Percentiles rank a stretch among this genome's conserved stretches.
phyloP scores from a whole-genome alignment of 331 rosid species.

The Rhamnella rubrinervis region DNA sequence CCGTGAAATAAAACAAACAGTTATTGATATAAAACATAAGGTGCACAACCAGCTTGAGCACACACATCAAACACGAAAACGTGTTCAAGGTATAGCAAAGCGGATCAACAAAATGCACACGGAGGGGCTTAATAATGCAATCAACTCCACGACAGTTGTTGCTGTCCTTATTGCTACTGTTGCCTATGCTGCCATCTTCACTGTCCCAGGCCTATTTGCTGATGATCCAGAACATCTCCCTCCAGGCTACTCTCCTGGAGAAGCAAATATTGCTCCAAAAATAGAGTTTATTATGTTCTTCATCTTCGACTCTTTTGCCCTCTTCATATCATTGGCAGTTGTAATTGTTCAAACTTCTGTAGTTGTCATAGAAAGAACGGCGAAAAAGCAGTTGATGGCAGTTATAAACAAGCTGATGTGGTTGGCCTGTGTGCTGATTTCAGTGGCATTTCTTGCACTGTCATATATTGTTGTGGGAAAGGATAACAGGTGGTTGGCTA shows the following conservation, averaged over 20 bases:
- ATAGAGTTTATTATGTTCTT: constrained; percentile 47
- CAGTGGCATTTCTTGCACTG: constrained; percentile 73
- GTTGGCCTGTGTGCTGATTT: constrained; percentile 72
- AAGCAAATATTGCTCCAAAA: constrained; percentile 50
- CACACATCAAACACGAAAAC: constrained; percentile 59
- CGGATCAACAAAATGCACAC: constrained; percentile 68
- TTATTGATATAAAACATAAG: constrained; percentile 67
- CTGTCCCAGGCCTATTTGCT: constrained; percentile 67
- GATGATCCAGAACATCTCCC: not conserved
- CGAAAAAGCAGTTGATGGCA: constrained; percentile 64
- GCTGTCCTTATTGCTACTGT: constrained; percentile 82
- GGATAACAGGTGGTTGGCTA: constrained; percentile 50
- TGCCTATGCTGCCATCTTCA: constrained; percentile 78
- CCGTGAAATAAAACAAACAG: constrained; percentile 64
- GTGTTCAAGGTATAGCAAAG: constrained; percentile 61
- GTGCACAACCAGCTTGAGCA: constrained; percentile 84
- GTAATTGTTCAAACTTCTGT: constrained; percentile 82
- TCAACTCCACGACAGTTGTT: constrained; percentile 68
- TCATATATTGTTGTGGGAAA: constrained; percentile 70
- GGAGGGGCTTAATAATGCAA: constrained; percentile 82
- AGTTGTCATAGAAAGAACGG: constrained; percentile 61
- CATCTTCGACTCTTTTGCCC: constrained; percentile 67
- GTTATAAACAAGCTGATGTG: constrained; percentile 82
- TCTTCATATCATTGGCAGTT: constrained; percentile 81
- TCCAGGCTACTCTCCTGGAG: constrained; percentile 49